Evolutionary conservation across 2,329 filamentous ascomycete species (phyloP), one percentile per base, ranked within the genome.

Genomic region (Decorospora gaudefroyi): DNA sequence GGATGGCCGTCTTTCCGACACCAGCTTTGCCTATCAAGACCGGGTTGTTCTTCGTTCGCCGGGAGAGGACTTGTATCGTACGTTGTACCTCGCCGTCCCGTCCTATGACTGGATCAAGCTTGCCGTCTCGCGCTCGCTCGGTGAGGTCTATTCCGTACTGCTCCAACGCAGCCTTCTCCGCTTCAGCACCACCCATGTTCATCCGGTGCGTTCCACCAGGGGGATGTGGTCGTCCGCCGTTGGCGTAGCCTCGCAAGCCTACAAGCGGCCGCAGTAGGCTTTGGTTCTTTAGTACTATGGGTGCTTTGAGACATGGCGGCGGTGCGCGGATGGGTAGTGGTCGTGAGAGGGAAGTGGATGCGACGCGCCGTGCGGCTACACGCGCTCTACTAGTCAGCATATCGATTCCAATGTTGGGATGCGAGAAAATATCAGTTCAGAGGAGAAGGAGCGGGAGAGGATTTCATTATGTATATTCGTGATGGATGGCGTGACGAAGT

Each of bases 21-120:
- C 91, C 92, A 6, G 90, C 89, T 32, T 84, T 85, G 50, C 92
- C 92, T 46, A 96, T 96, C n/a, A 96, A 75, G 0, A 96, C 91
- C 0, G 92, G 92, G 56, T 95, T 95, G 61, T 96, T 97, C 72
- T 97, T 97, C 6, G 93, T 97, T 49, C 93, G 80, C 52, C 93
- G 79, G 11, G 91, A 96, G 1, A 99, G 74, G 8, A 99, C 87
- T 64, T 97, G 93, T 47, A 97, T 96, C 0, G 91, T 96, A 35
- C 93, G 80, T 64, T 96, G 89, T 38, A 97, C 96, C 68, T 96
- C 93, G 4, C 82, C 78, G 61, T 96, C 91, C 68, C 93, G 81
- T 13, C 93, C 93, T 64, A 99, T 97, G 10, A 97, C 92, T 0
- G 93, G 93, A 64, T 99, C 93, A 3, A 99, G 79, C 67, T 96